Base-by-base conservation (phyloP, 352 stramenopile genomes). In the Phytophthora aleatoria region DNA sequence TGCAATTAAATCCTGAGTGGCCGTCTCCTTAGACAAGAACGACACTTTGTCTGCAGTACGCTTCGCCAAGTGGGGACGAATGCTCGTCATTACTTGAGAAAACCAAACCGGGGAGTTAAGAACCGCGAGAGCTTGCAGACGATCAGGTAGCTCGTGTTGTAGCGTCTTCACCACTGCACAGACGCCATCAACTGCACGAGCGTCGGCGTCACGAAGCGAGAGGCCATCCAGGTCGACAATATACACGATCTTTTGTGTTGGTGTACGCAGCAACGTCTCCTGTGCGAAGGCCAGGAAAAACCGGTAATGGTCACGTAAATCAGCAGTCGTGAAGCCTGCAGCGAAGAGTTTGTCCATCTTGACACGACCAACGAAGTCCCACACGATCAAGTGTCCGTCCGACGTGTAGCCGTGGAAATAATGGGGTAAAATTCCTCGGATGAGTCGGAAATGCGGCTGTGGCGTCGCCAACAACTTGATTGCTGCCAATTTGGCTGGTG, bases 61-160 rank as follows among this genome's bases (percentile, higher is more conserved):
- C 67, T 88, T 91, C 1, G 80, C 61, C 2, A 94, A 58, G 20
- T 74, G 73, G 2, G 78, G 75, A 27, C 77, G 77, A 44, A 94
- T 63, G 16, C 55, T 69, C 2, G 77, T 69, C 83, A 92, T 90
- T 10, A 92, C 83, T 55, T 94, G 83, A 9, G 85, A 92, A 57
- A 94, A 94, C 85, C 85, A 94, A 31, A 91, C 81, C 0, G 85
- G 85, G 0, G 83, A 67, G 27, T 94, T 92, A 9, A 92, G 65
- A 35, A 94, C 82, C 1, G 79, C 78, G 0, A 94, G 48, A 1
- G 81, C 57, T 30, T 87, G 68, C 10, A 94, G 55, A 30, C 77
- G 81, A 41, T 92, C 83, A 0, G 85, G 85, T 27, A 94, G 80
- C 16, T 85, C 75, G 6, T 76, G 74, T 50, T 91, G 81, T 8